Evolutionary conservation across 192 early-diverging fungal genomes (phyloP).

Genomic region (Phycomyces nitens): DNA sequence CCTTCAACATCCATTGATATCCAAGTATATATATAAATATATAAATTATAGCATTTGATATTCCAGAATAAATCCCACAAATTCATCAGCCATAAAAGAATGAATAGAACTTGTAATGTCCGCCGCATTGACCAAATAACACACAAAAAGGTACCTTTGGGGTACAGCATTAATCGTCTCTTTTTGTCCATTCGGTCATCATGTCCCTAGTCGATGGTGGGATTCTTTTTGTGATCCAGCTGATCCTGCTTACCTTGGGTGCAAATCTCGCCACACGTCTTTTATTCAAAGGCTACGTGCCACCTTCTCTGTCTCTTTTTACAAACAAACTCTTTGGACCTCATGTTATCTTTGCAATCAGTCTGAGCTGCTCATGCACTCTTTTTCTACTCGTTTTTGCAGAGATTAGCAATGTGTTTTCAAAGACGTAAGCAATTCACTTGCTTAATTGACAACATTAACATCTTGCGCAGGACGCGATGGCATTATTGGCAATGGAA

Average conservation of each 20-base stretch:
- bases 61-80: too few species aligned
- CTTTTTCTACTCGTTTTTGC: slow-evolving; percentile 83
- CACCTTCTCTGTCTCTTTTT: slow-evolving; percentile 3
- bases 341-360: slow-evolving; percentile 62
- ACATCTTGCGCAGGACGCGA: slow-evolving; percentile 46
- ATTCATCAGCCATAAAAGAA: too few species aligned
- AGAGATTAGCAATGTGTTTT: slow-evolving; percentile 70
- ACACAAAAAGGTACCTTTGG: too few species aligned
- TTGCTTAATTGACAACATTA: background rate
- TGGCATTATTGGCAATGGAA: slow-evolving; percentile 75
- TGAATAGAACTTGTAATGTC: too few species aligned
- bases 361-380: slow-evolving; percentile 70
- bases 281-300: slow-evolving; percentile 13
- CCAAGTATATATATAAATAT: too few species aligned
- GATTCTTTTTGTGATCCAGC: background rate
- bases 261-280: background rate
- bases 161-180: background rate
- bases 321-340: slow-evolving; percentile 1
- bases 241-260: slow-evolving; percentile 2
- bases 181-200: background rate
- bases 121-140: too few species aligned
- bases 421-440: slow-evolving; percentile 43
- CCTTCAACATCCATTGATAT: background rate
- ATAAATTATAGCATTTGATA: too few species aligned
- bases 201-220: background rate